Base-by-base conservation (phyloP, 352 stramenopile species). In the Pythium phragmitis region DNA sequence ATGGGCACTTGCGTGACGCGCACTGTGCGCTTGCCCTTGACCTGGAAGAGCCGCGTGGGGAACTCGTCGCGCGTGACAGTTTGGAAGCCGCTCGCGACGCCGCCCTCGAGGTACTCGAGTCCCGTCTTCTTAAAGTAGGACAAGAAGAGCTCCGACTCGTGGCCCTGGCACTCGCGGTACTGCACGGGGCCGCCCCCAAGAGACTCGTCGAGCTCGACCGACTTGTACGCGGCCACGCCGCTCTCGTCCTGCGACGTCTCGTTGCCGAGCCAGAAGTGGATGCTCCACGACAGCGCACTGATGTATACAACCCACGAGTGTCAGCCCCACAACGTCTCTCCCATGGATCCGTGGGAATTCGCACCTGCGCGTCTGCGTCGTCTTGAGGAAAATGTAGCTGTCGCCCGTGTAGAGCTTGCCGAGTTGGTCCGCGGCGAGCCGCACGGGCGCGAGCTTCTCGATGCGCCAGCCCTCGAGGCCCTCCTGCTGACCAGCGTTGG, bases 261-360 rank as follows among this genome's bases (percentile, higher is more conserved):
- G 46, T 87, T 88, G 57, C 96, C 96, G 60, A 99, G 88, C 96
- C 96, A 99, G 68, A 99, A 99, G 79, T 98, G 93, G 60, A 98
- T 90, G 79, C 98, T 89, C 74, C 86, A 97, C 36, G 78, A 67
- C 7, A 98, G 70, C 8, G 73, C 77, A 34, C 80, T 85, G 51
- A 30, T 30, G 26, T 5, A 30, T 39, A 39, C 34, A 33, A 11
- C 48, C 48, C 48, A 37, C 2, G 23, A 11, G 21, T 11, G 11
- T 54, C 48, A 12, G 26, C 26, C 11, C 11, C 7, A 39, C 11
- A 39, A 14, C 3, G 3, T 39, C 1, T 11, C 34, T 39, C 11
- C 7, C 11, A 39, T 9, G 7, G 7, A 39, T 46, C 42, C 19
- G 23, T 28, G 17, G n/a, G 23, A n/a, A 28, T 9, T 16, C 48